These are phyloP conservation scores for Populus alba DNA, from an alignment of 345 rosid species.

Conservation along the genomic window DNA sequence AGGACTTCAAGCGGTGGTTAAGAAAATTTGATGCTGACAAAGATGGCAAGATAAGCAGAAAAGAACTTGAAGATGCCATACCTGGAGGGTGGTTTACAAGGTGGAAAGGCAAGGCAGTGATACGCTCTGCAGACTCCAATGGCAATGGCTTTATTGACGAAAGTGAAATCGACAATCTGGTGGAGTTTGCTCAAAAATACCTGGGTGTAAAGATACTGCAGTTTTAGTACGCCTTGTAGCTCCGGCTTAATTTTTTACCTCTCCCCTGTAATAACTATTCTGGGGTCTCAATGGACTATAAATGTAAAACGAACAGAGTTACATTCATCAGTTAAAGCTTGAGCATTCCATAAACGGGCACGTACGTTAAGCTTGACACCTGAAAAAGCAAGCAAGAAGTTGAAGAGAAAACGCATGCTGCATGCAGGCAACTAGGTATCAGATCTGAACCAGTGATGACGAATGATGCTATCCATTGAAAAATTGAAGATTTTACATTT, in stretches of 20 bases:
- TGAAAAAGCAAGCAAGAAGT: too few species aligned
- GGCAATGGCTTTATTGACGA: conserved; percentile 1
- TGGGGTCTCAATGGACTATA: too few species aligned
- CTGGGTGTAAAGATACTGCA: neutral
- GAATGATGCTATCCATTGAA: neutral
- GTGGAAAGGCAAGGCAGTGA: neutral
- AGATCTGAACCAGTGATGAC: neutral
- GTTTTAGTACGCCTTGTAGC: neutral
- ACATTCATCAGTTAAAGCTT: too few species aligned
- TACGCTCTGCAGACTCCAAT: conserved; percentile 15
- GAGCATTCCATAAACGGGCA: too few species aligned
- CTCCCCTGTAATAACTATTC: neutral
- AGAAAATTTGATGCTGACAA: neutral
- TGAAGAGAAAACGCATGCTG: too few species aligned
- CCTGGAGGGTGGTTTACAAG: conserved; percentile 10
- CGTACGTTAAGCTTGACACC: too few species aligned
- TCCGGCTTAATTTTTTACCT: neutral
- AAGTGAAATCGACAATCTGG: neutral
- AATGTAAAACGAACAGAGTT: too few species aligned
- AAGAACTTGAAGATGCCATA: conserved; percentile 6
- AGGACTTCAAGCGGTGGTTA: conserved; percentile 8
- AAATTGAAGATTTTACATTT: neutral
- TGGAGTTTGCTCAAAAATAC: neutral
- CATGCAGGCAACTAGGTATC: too few species aligned
- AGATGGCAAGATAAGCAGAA: conserved; percentile 1